A percentile compares a stretch with the other conserved stretches of the same genome.
Conservation (phyloP, 139 green algal genomes). For the Haematococcus lacustris region DNA sequence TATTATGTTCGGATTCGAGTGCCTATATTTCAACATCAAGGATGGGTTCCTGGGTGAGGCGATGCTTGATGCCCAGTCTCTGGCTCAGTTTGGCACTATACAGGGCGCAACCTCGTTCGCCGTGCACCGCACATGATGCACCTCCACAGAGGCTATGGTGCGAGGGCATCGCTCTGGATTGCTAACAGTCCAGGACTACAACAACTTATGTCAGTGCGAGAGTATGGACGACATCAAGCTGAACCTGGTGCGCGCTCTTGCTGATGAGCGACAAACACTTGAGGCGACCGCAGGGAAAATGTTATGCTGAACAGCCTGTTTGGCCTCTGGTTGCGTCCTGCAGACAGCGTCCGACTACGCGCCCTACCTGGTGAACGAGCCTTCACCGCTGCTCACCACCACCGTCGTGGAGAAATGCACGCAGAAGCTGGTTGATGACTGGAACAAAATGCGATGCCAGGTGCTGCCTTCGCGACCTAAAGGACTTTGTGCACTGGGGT, state of each 20-base stretch:
- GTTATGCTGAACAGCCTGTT: too few relatives aligned
- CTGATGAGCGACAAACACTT: too few relatives aligned
- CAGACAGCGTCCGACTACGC: conserved; percentile 89
- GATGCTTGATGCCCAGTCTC: too few relatives aligned
- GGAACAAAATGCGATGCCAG: conserved; percentile 79
- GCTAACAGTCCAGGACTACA: conserved; percentile 89
- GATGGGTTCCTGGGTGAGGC: conserved; percentile 89
- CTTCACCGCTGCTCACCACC: conserved; percentile 85
- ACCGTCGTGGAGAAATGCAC: conserved; percentile 93
- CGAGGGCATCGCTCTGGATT: conserved; percentile 83
- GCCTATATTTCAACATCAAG: conserved; percentile 91
- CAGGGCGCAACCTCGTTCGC: too few relatives aligned
- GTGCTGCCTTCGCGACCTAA: too few relatives aligned
- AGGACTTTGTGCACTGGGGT: too few relatives aligned
- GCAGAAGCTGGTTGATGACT: conserved; percentile 96
- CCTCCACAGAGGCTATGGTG: conserved; percentile 92
- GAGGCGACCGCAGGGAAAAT: too few relatives aligned
- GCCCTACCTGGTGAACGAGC: conserved; percentile 81
- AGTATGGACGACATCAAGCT: conserved; percentile 97
- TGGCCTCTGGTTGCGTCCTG: too few relatives aligned
- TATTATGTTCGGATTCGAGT: conserved; percentile 57
- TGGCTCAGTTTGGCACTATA: too few relatives aligned
- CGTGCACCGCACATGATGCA: too few relatives aligned
- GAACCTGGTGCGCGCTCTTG: conserved; percentile 79
- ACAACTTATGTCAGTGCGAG: conserved; percentile 96